phyloP scores from a whole-genome alignment of 2,329 filamentous ascomycete species.

The Ascocoryne sarcoides region DNA sequence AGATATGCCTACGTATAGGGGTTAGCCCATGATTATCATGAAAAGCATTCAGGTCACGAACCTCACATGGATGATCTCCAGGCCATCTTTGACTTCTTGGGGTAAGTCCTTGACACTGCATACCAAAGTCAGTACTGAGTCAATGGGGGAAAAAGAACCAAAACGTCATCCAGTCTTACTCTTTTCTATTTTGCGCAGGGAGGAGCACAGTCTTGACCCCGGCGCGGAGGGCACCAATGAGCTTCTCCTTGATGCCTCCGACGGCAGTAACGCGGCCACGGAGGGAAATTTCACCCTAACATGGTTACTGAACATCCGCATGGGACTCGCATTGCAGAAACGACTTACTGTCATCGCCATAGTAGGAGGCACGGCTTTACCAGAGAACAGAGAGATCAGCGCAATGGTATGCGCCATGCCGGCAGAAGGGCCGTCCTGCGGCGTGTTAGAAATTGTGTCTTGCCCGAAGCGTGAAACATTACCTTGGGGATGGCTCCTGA shows the following conservation, averaged over 20 bases:
- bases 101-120: slow-evolving; percentile 69
- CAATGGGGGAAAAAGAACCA: too few relatives aligned
- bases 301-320: neutral
- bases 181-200: slow-evolving; percentile 82
- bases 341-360: slow-evolving; percentile 82
- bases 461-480: slow-evolving; percentile 37
- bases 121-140: too few relatives aligned
- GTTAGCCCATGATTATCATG: neutral
- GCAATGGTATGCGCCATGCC: slow-evolving; percentile 92
- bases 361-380: slow-evolving; percentile 76
- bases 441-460: neutral
- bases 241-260: slow-evolving; percentile 96
- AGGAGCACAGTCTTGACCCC: slow-evolving; percentile 91
- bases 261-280: slow-evolving; percentile 88
- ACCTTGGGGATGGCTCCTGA: slow-evolving; percentile 94
- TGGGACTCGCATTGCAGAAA: neutral
- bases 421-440: slow-evolving; percentile 72
- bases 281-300: slow-evolving; percentile 58
- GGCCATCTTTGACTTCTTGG: slow-evolving; percentile 74
- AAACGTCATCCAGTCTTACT: too few relatives aligned
- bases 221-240: slow-evolving; percentile 86
- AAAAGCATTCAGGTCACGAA: slow-evolving; percentile 38
- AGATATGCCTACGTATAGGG: slow-evolving; percentile 59
- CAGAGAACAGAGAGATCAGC: slow-evolving; percentile 81
- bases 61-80: slow-evolving; percentile 85